Evolutionary conservation across 2,329 filamentous ascomycete genomes (phyloP), one percentile per base, ranked within the genome.

Genomic region (Myriosclerotinia scirpicola): DNA sequence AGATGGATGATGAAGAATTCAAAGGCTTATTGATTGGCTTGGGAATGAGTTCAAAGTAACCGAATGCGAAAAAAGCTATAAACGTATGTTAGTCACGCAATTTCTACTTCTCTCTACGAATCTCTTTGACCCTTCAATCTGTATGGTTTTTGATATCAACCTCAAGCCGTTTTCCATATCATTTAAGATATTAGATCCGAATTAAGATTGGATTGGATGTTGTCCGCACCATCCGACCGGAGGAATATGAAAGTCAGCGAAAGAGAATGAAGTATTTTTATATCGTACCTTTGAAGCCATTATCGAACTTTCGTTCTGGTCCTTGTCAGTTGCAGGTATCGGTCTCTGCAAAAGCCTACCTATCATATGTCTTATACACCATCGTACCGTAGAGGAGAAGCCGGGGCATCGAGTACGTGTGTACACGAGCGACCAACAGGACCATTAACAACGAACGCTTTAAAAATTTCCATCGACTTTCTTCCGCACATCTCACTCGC

Each of bases 151-250:
- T 42, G 38, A 42, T 56, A 40, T 56, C 38, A 12, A 20, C 12
- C 7, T 40, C n/a, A n/a, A 9, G 7, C 14, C 15, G 26, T 26
- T 26, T 26, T 26, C 26, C 26, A 26, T 26, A 26, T 26, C 26
- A 26, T 26, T 26, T 26, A 7, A 17, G 42, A 48, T 38, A 17
- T 20, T 60, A 44, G 26, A 15, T 48, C 56, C 42, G 42, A 60
- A 38, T 50, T 5, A 2, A 4, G 30, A 34, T 34, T 34, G 30
- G 40, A 34, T 48, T 36, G 58, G 20, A 12, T 50, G 44, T 50
- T 50, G 44, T 50, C 58, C 58, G 15, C 46, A 50, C 44, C 58
- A 50, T 44, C n/a, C 34, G n/a, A 61, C 58, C n/a, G 58, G 58
- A 61, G n/a, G n/a, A 50, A 61, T 61, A 40, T 52, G 15, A 34